A percentile compares a stretch with the other conserved stretches of the same genome.
These are phyloP conservation scores for Lactarius hatsudake DNA, from an alignment of 768 basidiomycete species.

Conservation along the genomic window DNA sequence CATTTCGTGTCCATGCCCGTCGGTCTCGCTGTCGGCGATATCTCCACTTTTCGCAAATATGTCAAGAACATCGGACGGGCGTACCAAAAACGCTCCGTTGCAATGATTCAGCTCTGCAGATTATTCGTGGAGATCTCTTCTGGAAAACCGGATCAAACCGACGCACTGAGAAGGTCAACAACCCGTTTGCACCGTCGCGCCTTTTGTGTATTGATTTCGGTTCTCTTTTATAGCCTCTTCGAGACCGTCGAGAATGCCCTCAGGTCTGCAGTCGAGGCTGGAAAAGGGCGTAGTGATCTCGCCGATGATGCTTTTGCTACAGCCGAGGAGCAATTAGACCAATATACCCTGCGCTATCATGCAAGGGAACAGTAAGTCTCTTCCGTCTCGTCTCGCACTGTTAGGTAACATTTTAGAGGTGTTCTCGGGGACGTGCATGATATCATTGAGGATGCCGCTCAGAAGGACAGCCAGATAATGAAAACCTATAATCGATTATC, in stretches of 20 bases:
- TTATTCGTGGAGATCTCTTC: constrained; percentile 24
- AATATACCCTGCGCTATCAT: constrained; percentile 17
- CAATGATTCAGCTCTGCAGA: constrained; percentile 24
- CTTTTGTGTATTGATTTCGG: neutral
- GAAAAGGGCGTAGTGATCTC: constrained; percentile 16
- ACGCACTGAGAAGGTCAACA: constrained; percentile 20
- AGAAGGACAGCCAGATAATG: constrained; percentile 20
- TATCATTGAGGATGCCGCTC: constrained; percentile 25
- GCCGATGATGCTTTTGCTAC: constrained; percentile 21
- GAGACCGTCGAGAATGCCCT: constrained; percentile 22
- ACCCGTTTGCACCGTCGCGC: neutral
- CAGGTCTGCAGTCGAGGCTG: constrained; percentile 17
- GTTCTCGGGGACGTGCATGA: constrained; percentile 23
- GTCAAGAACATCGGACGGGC: constrained; percentile 23
- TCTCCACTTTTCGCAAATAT: constrained; percentile 22
- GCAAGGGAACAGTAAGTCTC: constrained; percentile 18
- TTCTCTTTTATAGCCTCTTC: constrained; percentile 13
- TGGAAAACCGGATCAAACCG: constrained; percentile 21
- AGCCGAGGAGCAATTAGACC: constrained; percentile 20
- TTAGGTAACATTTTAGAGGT: constrained; percentile 1
- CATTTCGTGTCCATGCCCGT: constrained; percentile 13
- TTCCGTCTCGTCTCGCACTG: neutral
- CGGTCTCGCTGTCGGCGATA: constrained; percentile 15
- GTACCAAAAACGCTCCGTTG: constrained; percentile 24
- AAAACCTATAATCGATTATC: constrained; percentile 23